These are phyloP conservation scores for Globisporangium perplexum DNA, from an alignment of 352 stramenopile genomes.

Conservation along the genomic window DNA sequence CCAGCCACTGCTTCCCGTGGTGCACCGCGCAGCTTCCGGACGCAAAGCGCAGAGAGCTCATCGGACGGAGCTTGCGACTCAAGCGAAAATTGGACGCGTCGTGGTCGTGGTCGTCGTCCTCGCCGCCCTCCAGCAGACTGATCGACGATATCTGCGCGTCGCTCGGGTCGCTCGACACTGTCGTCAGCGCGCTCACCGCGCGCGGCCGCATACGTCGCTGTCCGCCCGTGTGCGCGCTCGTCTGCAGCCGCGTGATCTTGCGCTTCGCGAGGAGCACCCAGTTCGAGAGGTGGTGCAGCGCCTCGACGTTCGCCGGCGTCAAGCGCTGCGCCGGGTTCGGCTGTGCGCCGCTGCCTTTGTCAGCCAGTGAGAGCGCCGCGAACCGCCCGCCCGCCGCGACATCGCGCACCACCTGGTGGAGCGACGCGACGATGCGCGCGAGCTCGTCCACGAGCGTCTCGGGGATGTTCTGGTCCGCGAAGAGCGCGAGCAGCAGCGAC, in stretches of 20 bases:
- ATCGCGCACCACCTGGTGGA: constrained; percentile 45
- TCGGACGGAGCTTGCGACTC: constrained; percentile 69
- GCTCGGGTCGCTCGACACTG: constrained; percentile 21
- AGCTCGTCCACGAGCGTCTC: constrained; percentile 53
- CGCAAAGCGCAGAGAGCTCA: constrained; percentile 77
- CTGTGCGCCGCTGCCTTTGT: constrained; percentile 2
- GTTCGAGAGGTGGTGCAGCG: constrained; percentile 67
- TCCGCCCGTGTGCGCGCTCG: constrained; percentile 24
- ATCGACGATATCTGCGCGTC: constrained; percentile 6
- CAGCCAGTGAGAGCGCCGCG: constrained; percentile 2
- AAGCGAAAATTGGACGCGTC: constrained; percentile 49
- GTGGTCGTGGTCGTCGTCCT: constrained; percentile 14
- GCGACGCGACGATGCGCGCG: constrained; percentile 35
- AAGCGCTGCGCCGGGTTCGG: constrained; percentile 12
- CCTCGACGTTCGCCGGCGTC: constrained; percentile 67
- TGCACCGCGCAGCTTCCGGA: constrained; percentile 45
- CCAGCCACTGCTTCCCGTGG: constrained; percentile 60
- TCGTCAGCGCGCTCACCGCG: constrained; percentile 45
- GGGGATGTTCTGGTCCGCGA: constrained; percentile 28
- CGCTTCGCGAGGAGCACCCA: constrained; percentile 77
- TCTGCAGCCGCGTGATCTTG: constrained; percentile 54
- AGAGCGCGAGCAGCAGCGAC: constrained; percentile 58
- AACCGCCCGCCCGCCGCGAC: constrained; percentile 44
- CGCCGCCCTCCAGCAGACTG: constrained; percentile 13
- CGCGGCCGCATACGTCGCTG: constrained; percentile 19